Evolutionary conservation across 164 flowering plant species (phyloP).

Genomic region (Paratinospora sagittata): DNA sequence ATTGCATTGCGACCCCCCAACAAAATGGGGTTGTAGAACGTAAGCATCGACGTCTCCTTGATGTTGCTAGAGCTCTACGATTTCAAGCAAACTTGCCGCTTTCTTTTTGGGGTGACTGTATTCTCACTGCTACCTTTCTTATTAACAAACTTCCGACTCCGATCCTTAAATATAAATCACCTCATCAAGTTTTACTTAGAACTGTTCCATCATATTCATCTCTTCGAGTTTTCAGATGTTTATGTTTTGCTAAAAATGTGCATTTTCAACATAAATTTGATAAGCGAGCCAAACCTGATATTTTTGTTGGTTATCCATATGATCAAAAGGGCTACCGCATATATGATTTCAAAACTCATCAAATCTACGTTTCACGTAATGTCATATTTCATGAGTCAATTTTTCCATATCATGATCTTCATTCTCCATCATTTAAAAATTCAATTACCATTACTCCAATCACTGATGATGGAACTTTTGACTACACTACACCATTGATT

Average conservation of each 20-base stretch:
- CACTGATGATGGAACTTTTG: no score
- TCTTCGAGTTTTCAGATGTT: constrained; percentile 6
- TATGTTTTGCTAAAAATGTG: background rate
- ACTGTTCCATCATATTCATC: background rate
- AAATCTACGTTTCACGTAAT: background rate
- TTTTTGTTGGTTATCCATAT: no score
- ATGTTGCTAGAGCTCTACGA: background rate
- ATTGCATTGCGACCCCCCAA: constrained; percentile 4
- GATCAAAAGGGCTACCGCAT: background rate
- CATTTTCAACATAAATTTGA: constrained; percentile 5
- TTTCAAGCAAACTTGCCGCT: background rate
- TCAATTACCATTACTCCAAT: no score
- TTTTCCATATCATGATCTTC: no score
- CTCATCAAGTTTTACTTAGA: background rate
- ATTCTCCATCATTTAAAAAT: no score
- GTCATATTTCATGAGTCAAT: no score
- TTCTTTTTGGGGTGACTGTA: constrained; percentile 7
- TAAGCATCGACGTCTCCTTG: background rate
- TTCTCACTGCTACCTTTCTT: background rate
- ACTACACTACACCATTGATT: background rate
- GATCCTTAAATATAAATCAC: background rate
- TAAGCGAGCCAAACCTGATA: constrained; percentile 1
- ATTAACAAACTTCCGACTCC: constrained; percentile 3
- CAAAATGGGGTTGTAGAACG: constrained; percentile 4
- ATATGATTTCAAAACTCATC: background rate